Base-by-base conservation (phyloP, 352 stramenopile genomes). In the Globisporangium irregulare region DNA sequence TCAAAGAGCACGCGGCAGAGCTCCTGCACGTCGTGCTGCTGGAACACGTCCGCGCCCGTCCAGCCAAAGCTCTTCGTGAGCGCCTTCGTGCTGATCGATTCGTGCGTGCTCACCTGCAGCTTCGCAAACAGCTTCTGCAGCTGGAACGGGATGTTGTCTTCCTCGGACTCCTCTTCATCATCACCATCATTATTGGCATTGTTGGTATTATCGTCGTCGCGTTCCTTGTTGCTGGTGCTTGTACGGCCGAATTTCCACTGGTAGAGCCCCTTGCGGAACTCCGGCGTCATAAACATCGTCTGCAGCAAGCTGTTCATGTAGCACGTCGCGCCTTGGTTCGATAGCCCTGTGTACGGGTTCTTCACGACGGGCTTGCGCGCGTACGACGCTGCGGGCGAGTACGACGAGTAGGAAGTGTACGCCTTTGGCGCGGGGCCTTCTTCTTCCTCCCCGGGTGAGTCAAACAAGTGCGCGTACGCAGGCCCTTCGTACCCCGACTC, bases 301-400 rank as follows among this genome's bases (percentile, higher is more conserved):
- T 98, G 92, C 50, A 98, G 78, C 53, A 98, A 70, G 55, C 84
- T 95, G 74, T 98, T 98, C 89, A 98, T 97, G 78, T 98, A 98
- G 75, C 92, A 98, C n/a, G 91, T 98, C 15, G 90, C 91, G 24
- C 90, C 92, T 64, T 97, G 91, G 70, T 97, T 97, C 22, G 81
- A 93, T 2, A 97, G 74, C 0, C 91, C 91, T 46, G 84, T 92
- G 72, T 88, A 95, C 36, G 64, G 66, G 58, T 87, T 92, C 54
- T 63, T 66, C n/a, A 63, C 32, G 3, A 43, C 14, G 0, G 25
- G 15, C 18, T 64, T 50, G 65, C 20, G 55, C 55, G 55, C 55
- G 55, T 62, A 62, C 55, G 56, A 36, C 34, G 32, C 61, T 43
- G 22, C 48, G 24, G 15, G 41, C 20, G 43, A 51, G 64, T 61